phyloP scores from a whole-genome alignment of 129 eudicot genomes.

The Apium graveolens region DNA sequence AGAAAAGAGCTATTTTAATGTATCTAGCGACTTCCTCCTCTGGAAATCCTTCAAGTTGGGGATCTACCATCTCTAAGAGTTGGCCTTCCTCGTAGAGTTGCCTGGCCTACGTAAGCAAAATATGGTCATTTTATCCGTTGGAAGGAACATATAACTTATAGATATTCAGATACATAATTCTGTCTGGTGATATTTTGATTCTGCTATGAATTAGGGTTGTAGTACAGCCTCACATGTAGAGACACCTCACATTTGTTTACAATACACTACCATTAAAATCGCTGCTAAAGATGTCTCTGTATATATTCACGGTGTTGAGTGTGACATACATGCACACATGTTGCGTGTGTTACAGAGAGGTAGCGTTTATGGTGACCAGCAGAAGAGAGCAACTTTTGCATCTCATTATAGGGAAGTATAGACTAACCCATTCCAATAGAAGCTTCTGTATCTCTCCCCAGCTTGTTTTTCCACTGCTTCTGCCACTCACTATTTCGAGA shows the following conservation, averaged over 20 bases:
- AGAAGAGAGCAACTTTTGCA: no score
- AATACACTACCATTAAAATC: neutral
- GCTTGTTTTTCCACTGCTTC: constrained; percentile 41
- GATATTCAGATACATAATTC: neutral
- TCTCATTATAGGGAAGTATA: neutral
- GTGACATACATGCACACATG: neutral
- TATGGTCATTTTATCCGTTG: neutral
- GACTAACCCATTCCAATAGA: constrained; percentile 76
- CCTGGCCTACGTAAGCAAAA: constrained; percentile 21
- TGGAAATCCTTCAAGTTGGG: constrained; percentile 48
- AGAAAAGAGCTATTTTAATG: constrained; percentile 84
- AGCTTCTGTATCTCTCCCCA: constrained; percentile 53
- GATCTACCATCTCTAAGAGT: constrained; percentile 68
- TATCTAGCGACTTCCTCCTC: constrained; percentile 54
- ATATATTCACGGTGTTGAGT: neutral
- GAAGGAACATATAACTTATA: neutral
- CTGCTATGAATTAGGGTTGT: neutral
- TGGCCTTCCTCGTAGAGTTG: constrained; percentile 61
- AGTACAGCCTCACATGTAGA: neutral
- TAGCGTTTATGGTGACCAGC: no score
- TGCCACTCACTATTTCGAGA: constrained; percentile 74
- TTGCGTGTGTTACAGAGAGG: neutral
- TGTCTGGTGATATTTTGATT: neutral
- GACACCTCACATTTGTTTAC: neutral
- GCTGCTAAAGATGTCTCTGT: neutral